These are phyloP conservation scores for Candida frijolesensis DNA, from an alignment of 1,139 yeast species.

Conservation along the genomic window DNA sequence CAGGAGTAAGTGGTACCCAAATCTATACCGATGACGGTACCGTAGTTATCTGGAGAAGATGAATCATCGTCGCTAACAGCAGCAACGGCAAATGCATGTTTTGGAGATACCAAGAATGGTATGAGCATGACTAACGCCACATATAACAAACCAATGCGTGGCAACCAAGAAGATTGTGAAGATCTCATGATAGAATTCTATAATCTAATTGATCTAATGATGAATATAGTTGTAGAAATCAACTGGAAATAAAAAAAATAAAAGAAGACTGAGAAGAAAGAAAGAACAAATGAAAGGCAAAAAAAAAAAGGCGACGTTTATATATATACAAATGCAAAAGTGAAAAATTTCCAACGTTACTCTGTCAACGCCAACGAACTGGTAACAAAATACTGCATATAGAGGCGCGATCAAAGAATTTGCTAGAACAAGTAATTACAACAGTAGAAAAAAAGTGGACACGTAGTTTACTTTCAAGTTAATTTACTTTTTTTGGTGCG, in stretches of 20 bases:
- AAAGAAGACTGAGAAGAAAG: neutral
- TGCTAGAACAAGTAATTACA: conserved; percentile 6
- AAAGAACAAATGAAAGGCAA: conserved; percentile 2
- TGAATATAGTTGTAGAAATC: neutral
- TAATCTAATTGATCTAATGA: conserved; percentile 6
- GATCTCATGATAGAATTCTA: conserved; percentile 12
- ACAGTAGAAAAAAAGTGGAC: conserved; percentile 1
- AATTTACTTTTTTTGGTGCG: neutral
- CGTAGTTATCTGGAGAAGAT: conserved; percentile 56
- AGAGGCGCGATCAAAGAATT: conserved; percentile 4
- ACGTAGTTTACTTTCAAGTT: neutral
- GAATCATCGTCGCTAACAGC: conserved; percentile 38
- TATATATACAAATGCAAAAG: conserved; percentile 1
- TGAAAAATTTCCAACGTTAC: conserved; percentile 5
- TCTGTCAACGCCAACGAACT: conserved; percentile 3
- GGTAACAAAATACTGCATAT: conserved; percentile 6
- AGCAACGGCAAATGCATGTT: conserved; percentile 22
- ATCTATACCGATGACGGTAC: conserved; percentile 85
- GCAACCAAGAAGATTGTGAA: conserved; percentile 16
- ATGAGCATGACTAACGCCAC: conserved; percentile 34
- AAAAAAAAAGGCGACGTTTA: neutral
- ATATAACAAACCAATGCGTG: conserved; percentile 19
- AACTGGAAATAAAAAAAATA: neutral
- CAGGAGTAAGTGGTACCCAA: conserved; percentile 89
- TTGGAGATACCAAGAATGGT: conserved; percentile 50